A percentile compares a stretch with the other conserved stretches of the same genome.
Conservation (phyloP, 257 asterid species). For the Solanum neorickii region DNA sequence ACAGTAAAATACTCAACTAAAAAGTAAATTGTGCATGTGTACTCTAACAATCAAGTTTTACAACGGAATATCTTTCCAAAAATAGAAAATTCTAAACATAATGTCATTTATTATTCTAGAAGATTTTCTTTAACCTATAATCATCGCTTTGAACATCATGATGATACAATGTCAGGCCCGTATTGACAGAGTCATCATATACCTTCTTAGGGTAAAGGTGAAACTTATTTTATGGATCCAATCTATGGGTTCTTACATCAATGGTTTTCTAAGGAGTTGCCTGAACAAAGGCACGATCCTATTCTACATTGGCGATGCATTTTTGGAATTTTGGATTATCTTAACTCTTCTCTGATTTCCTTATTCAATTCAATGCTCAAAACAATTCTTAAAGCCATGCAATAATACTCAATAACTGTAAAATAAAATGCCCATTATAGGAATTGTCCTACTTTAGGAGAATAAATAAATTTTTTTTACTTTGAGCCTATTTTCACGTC, state of each 20-base stretch:
- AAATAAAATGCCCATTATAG: no score
- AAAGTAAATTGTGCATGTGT: background rate
- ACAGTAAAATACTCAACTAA: background rate
- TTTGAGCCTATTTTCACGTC: background rate
- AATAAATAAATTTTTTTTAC: no score
- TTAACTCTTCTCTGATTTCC: background rate
- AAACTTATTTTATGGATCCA: background rate
- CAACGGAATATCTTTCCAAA: background rate
- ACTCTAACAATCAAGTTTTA: background rate
- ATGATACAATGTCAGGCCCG: background rate
- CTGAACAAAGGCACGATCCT: background rate
- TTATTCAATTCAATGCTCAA: background rate
- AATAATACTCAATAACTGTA: background rate
- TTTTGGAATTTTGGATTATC: no score
- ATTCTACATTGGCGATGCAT: background rate
- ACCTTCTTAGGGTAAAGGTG: background rate
- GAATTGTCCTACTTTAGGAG: background rate
- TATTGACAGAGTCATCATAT: no score
- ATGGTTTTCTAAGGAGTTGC: background rate
- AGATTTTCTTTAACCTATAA: background rate
- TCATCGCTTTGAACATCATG: background rate
- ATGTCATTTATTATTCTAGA: background rate
- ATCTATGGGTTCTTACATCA: background rate
- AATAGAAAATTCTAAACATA: no score
- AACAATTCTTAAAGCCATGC: background rate